Evolutionary conservation across 106 monocot species (phyloP).

Genomic region (Dactylorhiza incarnata): DNA sequence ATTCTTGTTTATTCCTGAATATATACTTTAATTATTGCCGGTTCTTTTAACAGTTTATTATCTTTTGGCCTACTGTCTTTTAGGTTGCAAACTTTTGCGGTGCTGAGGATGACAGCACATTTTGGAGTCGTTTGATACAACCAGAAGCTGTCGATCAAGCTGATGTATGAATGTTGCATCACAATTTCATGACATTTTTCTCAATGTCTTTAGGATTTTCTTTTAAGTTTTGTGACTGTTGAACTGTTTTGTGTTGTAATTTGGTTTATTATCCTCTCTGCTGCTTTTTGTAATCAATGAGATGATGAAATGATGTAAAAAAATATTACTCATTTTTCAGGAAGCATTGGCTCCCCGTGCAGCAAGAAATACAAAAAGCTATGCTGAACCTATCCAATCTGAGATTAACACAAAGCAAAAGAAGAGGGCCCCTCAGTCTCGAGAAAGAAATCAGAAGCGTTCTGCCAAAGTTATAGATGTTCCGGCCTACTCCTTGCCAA

Average conservation of each 20-base stretch:
- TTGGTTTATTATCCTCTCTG: not conserved
- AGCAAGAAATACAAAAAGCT: constrained; percentile 88
- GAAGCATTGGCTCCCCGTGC: constrained; percentile 93
- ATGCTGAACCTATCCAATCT: constrained; percentile 64
- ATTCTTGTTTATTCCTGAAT: not conserved
- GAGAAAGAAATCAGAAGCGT: constrained; percentile 56
- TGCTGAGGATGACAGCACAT: constrained; percentile 91
- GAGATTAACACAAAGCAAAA: constrained; percentile 46
- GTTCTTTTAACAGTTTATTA: not conserved
- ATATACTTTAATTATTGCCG: not conserved
- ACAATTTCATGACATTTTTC: not conserved
- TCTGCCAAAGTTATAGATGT: constrained; percentile 44
- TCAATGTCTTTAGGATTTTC: not conserved
- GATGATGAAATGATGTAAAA: not conserved
- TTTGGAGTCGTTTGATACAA: constrained; percentile 98
- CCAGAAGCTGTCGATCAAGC: constrained; percentile 61
- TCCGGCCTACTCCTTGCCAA: constrained; percentile 32
- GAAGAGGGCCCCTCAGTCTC: constrained; percentile 49
- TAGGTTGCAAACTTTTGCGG: constrained; percentile 90
- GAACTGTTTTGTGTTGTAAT: not conserved
- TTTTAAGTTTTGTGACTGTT: not conserved
- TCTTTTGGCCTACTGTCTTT: not conserved
- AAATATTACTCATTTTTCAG: constrained; percentile 18
- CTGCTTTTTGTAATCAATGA: not conserved
- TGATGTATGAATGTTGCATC: constrained; percentile 36